Percentiles rank a stretch among this genome's conserved stretches.
Conservation (phyloP, 345 rosid genomes). For the Melaleuca quinquenervia region DNA sequence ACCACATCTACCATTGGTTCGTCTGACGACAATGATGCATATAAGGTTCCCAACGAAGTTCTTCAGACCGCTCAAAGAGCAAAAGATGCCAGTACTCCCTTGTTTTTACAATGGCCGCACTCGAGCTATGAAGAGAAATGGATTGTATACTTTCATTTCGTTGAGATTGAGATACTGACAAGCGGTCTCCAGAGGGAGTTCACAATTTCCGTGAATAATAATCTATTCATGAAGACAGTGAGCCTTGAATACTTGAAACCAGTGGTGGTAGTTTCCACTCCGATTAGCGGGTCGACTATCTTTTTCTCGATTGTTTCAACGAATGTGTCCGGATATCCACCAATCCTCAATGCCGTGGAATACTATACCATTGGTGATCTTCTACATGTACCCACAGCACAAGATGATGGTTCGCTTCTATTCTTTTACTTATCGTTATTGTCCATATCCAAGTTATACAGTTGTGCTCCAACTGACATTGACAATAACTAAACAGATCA, state of each 20-base stretch:
- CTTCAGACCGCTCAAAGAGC: neutral
- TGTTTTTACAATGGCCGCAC: rapidly evolving
- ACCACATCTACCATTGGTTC: neutral
- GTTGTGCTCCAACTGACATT: neutral
- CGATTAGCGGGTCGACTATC: rapidly evolving
- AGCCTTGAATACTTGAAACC: neutral
- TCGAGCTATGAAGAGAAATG: rapidly evolving
- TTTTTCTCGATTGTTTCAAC: neutral
- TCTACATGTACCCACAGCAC: neutral
- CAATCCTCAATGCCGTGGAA: neutral
- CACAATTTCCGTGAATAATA: neutral
- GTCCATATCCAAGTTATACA: neutral
- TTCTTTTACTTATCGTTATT: neutral
- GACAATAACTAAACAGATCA: neutral
- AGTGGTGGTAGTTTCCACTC: neutral
- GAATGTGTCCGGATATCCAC: neutral
- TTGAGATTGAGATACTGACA: conserved; percentile 7
- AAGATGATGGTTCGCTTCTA: neutral
- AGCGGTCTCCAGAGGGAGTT: neutral
- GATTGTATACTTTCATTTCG: neutral
- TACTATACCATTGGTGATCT: neutral
- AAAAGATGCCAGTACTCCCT: neutral
- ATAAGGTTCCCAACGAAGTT: neutral
- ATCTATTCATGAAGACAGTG: neutral
- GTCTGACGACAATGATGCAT: neutral